Evolutionary conservation across 257 asterid genomes (phyloP), one percentile per base, ranked within the genome.

Genomic region (Ilex aquifolium): DNA sequence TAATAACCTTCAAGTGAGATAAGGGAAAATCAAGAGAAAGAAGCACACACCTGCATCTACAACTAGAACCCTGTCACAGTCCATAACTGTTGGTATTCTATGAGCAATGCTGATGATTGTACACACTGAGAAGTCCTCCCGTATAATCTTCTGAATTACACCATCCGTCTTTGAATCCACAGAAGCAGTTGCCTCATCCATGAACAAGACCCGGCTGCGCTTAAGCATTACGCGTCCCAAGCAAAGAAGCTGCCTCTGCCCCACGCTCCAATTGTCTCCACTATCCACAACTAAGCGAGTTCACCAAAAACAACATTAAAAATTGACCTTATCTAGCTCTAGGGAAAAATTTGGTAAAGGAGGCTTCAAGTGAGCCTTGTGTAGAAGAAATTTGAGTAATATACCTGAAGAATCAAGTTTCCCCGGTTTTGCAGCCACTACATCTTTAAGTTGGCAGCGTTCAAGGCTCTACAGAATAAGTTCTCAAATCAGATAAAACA

Each of bases 131-230:
- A 90, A 90, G 76, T 93, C 99, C 83, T 93, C 99, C 14, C 96
- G 72, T 46, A 93, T 93, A 75, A 93, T 93, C 62, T 65, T 90
- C 77, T 93, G 99, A 75, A 93, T 90, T 69, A 90, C 83, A 4
- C 96, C 92, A 44, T 93, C 99, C 0, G 97, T 93, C 49, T 76
- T 84, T 6, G 99, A 93, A 81, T 93, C 99, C 15, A 93, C 95
- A 16, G 96, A 90, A 0, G 99, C 99, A 0, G 97, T 93, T n/a
- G 99, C 96, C 73, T 93, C 99, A 56, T 93, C 99, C 97, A 93
- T 81, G 62, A 93, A 90, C 59, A 93, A 65, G 63, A 93, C 86
- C 12, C 83, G 71, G 83, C 99, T 84, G 60, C 78, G 81, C 67
- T 87, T 90, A 12, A 93, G 82, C 99, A 93, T 93, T 71, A 93